These are phyloP conservation scores for Clitocybe nebularis DNA, from an alignment of 1,284 basidiomycete species.

Conservation along the genomic window DNA sequence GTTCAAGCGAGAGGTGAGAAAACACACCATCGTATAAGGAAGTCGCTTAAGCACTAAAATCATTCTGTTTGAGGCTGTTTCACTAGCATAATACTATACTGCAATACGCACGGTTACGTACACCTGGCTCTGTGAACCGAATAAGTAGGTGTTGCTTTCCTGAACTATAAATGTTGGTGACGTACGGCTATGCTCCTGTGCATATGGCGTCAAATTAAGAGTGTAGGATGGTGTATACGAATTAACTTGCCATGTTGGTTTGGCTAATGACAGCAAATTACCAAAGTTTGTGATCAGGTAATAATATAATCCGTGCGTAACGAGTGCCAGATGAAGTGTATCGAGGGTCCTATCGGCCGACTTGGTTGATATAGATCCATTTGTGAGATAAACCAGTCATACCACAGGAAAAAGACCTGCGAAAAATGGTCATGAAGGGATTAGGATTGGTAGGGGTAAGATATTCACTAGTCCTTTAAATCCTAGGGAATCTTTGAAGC, in stretches of 20 bases:
- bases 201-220: neutral
- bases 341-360: slow-evolving; percentile 24
- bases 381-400: no score
- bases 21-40: slow-evolving; percentile 17
- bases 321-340: slow-evolving; percentile 27
- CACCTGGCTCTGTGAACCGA: slow-evolving; percentile 11
- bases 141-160: neutral
- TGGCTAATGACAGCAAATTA: slow-evolving; percentile 19
- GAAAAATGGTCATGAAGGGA: neutral
- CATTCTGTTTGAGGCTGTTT: neutral
- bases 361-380: neutral
- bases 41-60: slow-evolving; percentile 13
- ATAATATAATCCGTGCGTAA: slow-evolving; percentile 29
- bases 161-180: neutral
- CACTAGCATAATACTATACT: neutral
- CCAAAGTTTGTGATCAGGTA: slow-evolving; percentile 30
- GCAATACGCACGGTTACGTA: slow-evolving; percentile 13
- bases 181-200: slow-evolving; percentile 17
- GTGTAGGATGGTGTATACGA: neutral
- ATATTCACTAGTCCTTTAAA: slow-evolving; percentile 22
- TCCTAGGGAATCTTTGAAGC: slow-evolving; percentile 17
- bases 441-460: neutral
- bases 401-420: slow-evolving; percentile 27
- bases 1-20: neutral
- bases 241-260: slow-evolving; percentile 25